phyloP scores from a whole-genome alignment of 352 stramenopile species.

The Plasmopara muralis region DNA sequence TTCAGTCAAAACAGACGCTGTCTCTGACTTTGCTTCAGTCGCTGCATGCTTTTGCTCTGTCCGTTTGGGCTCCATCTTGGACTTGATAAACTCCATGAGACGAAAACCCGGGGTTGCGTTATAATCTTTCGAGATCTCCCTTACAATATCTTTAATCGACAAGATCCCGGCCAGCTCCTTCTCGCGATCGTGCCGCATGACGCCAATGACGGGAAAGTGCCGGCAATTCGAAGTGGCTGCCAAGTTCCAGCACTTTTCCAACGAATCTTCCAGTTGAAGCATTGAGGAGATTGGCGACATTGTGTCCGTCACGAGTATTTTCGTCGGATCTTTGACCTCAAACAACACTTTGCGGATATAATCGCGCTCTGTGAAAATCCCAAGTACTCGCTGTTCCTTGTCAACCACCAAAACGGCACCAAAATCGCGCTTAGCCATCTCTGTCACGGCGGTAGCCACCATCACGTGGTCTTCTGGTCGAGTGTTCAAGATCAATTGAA shows the following conservation, averaged over 20 bases:
- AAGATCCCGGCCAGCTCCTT: slow-evolving; percentile 78
- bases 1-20: neutral
- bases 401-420: slow-evolving; percentile 77
- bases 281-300: slow-evolving; percentile 46
- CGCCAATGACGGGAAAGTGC: slow-evolving; percentile 77
- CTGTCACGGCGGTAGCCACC: slow-evolving; percentile 64
- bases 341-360: slow-evolving; percentile 79
- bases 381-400: slow-evolving; percentile 73
- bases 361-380: slow-evolving; percentile 83
- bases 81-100: slow-evolving; percentile 84
- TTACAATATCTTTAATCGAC: slow-evolving; percentile 83
- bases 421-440: slow-evolving; percentile 76
- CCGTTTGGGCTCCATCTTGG: slow-evolving; percentile 55
- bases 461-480: slow-evolving; percentile 70
- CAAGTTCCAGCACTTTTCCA: slow-evolving; percentile 76
- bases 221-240: slow-evolving; percentile 60
- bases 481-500: slow-evolving; percentile 80
- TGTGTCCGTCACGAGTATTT: slow-evolving; percentile 50
- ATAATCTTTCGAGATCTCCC: slow-evolving; percentile 77
- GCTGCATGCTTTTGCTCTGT: slow-evolving; percentile 21
- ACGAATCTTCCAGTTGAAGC: slow-evolving; percentile 69
- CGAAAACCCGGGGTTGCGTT: slow-evolving; percentile 66
- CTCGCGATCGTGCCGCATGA: slow-evolving; percentile 64
- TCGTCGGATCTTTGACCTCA: slow-evolving; percentile 53
- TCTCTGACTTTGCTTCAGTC: slow-evolving; percentile 13